Conservation (phyloP, 2,329 filamentous ascomycete species). For the Paecilomyces formosus region DNA sequence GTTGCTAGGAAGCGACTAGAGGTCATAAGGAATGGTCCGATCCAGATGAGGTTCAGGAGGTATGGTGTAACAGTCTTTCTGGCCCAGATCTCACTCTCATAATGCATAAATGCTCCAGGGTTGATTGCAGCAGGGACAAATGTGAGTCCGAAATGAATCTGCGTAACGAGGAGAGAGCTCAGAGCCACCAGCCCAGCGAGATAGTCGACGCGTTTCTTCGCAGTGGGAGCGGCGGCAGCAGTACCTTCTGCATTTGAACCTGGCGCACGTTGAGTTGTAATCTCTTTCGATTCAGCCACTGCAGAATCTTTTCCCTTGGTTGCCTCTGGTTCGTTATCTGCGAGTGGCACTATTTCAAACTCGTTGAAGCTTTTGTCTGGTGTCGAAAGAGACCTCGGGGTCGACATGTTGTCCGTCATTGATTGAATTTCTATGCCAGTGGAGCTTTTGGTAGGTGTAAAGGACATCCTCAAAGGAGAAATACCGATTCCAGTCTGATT, state of each 20-base stretch:
- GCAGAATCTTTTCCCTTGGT: not conserved
- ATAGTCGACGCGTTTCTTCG: conserved; percentile 34
- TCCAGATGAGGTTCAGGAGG: conserved; percentile 40
- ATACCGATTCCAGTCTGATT: not conserved
- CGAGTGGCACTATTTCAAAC: not conserved
- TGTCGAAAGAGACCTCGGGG: not conserved
- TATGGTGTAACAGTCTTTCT: conserved; percentile 37
- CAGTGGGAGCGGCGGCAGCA: not conserved
- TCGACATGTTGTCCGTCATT: not conserved
- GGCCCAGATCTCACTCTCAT: conserved; percentile 33
- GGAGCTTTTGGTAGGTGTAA: not conserved
- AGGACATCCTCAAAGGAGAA: not conserved
- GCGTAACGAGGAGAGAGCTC: conserved; percentile 37
- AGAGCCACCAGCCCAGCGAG: conserved; percentile 40
- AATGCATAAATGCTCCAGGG: conserved; percentile 27
- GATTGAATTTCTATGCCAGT: not conserved
- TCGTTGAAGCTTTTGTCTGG: not conserved
- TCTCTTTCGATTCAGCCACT: not conserved
- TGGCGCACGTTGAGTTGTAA: not conserved
- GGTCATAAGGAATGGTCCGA: conserved; percentile 44
- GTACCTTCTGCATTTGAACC: not conserved
- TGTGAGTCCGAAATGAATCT: conserved; percentile 39
- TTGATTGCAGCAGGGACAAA: conserved; percentile 36
- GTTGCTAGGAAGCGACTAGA: conserved; percentile 40
- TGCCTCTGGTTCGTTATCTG: not conserved